Conservation (phyloP, 2,329 filamentous ascomycete species). For the Pseudogymnoascus sp. region DNA sequence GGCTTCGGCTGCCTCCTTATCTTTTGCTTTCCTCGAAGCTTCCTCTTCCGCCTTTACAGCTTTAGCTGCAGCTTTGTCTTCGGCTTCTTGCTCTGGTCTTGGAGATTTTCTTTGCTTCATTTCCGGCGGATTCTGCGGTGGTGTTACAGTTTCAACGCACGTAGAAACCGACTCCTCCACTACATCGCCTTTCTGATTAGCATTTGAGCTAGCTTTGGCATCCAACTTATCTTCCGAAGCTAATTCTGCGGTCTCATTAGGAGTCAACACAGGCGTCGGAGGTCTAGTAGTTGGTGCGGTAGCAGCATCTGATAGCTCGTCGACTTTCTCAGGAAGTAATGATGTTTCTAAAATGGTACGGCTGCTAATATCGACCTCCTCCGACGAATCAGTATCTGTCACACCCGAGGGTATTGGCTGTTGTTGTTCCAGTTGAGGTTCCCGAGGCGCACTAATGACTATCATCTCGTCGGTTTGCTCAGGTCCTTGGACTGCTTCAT, state of each 20-base stretch:
- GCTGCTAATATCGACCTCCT: neutral
- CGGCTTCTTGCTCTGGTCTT: too few relatives aligned
- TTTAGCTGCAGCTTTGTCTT: too few relatives aligned
- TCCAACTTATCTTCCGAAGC: too few relatives aligned
- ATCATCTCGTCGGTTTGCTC: neutral
- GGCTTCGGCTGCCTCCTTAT: too few relatives aligned
- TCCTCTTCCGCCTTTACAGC: too few relatives aligned
- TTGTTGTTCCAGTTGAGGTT: neutral
- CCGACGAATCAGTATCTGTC: neutral
- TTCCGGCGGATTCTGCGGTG: too few relatives aligned
- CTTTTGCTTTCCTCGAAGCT: too few relatives aligned
- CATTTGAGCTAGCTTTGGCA: too few relatives aligned
- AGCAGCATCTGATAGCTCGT: neutral
- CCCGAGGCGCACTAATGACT: neutral
- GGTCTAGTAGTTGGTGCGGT: neutral
- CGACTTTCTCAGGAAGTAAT: neutral
- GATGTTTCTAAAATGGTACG: neutral
- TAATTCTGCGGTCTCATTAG: neutral
- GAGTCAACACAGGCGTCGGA: neutral
- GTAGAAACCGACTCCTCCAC: neutral
- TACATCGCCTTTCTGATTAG: too few relatives aligned
- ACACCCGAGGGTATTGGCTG: neutral
- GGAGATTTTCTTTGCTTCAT: too few relatives aligned
- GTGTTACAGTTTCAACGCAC: neutral
- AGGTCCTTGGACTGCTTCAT: neutral